These are phyloP conservation scores for Auricularia sp. DNA, from an alignment of 768 basidiomycete species.

Conservation along the genomic window DNA sequence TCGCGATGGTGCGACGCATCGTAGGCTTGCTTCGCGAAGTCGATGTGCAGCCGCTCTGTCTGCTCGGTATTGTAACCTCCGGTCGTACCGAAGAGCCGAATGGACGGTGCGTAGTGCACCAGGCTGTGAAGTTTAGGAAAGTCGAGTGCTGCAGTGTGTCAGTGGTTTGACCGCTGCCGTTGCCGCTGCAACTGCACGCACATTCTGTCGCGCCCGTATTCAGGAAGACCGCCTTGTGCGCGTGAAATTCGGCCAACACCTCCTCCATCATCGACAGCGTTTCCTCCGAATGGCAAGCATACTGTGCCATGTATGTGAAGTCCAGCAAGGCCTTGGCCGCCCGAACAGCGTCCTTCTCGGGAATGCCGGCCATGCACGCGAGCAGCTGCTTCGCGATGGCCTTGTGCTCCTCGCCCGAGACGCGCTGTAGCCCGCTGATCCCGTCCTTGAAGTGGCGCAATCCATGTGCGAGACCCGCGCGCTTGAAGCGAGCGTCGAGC, in stretches of 20 bases:
- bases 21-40: slow-evolving; percentile 17
- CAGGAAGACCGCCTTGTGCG: slow-evolving; percentile 28
- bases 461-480: slow-evolving; percentile 27
- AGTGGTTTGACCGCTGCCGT: background rate
- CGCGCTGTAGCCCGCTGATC: slow-evolving; percentile 15
- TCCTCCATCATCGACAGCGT: slow-evolving; percentile 22
- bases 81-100: too few relatives aligned
- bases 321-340: slow-evolving; percentile 25
- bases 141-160: slow-evolving; percentile 20
- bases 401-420: slow-evolving; percentile 27
- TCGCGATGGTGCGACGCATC: background rate
- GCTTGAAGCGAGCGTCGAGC: slow-evolving; percentile 25
- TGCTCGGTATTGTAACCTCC: too few relatives aligned
- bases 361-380: background rate
- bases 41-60: slow-evolving; percentile 21
- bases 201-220: slow-evolving; percentile 21
- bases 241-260: slow-evolving; percentile 27
- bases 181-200: background rate
- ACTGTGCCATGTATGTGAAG: slow-evolving; percentile 31
- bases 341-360: slow-evolving; percentile 6
- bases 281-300: slow-evolving; percentile 20
- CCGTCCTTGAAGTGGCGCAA: slow-evolving; percentile 10
- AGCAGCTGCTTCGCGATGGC: slow-evolving; percentile 17
- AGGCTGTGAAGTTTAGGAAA: slow-evolving; percentile 36
- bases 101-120: too few relatives aligned